Conservation (phyloP, 75 land plant genomes). For the Chamaecyparis obtusa region DNA sequence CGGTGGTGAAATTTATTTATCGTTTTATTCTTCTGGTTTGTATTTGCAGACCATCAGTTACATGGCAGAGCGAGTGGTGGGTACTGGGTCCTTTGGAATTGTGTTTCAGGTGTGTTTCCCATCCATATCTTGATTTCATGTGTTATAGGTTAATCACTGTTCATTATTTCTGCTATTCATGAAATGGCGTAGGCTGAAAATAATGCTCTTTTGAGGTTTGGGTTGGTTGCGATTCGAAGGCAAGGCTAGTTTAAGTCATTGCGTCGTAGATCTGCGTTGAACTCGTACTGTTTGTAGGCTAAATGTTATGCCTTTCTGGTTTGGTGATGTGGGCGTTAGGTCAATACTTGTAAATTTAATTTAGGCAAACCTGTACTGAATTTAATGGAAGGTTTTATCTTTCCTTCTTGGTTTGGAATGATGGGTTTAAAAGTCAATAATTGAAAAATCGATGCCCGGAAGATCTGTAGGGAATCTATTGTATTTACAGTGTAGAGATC, state of each 20-base stretch:
- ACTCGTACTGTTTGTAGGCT: constrained; percentile 36
- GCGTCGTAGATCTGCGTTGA: neutral
- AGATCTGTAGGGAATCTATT: neutral
- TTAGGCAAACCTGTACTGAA: neutral
- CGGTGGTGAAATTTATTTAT: neutral
- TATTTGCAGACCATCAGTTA: constrained; percentile 83
- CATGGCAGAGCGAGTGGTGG: constrained; percentile 93
- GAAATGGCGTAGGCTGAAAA: neutral
- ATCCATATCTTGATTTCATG: neutral
- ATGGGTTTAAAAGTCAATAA: neutral
- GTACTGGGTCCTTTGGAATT: constrained; percentile 91
- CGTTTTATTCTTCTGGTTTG: neutral
- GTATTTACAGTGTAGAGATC: neutral
- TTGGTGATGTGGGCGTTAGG: neutral
- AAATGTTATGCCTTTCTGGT: constrained; percentile 36
- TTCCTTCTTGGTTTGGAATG: neutral
- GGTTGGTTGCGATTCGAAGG: neutral
- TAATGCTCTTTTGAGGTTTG: neutral
- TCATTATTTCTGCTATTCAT: neutral
- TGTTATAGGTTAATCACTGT: neutral
- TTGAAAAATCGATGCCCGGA: neutral
- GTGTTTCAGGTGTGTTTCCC: constrained; percentile 69
- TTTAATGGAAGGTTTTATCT: neutral
- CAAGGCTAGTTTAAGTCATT: neutral
- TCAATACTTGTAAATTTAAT: neutral